Evolutionary conservation across 1,284 basidiomycete species (phyloP).

Genomic region (Kalmanozyma brasiliensis): DNA sequence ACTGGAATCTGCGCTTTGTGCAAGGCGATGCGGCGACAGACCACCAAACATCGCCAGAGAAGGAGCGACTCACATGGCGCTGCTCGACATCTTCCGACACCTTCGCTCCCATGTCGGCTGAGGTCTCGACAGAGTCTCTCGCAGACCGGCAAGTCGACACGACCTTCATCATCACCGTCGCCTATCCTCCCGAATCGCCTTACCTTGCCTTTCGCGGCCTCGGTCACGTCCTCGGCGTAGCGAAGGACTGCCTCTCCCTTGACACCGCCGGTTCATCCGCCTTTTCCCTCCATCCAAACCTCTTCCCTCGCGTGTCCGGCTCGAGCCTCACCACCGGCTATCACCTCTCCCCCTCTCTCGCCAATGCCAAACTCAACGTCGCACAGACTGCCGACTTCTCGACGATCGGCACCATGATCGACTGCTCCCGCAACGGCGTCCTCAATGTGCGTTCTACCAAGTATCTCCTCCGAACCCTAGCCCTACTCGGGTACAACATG

Average conservation of each 20-base stretch:
- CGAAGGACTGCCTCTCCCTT: constrained; percentile 25
- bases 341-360: constrained; percentile 18
- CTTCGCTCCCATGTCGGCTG: constrained; percentile 15
- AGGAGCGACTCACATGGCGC: constrained; percentile 9
- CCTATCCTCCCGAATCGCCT: constrained; percentile 26
- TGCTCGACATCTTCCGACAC: constrained; percentile 28
- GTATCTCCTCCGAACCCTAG: constrained; percentile 62
- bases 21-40: background rate
- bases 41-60: background rate
- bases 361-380: constrained; percentile 30
- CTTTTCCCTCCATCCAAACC: constrained; percentile 17
- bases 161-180: constrained; percentile 13
- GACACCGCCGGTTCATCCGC: background rate
- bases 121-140: background rate
- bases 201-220: constrained; percentile 50
- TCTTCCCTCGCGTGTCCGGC: constrained; percentile 11
- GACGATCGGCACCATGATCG: constrained; percentile 68
- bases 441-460: constrained; percentile 61
- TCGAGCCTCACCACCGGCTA: background rate
- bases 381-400: constrained; percentile 42
- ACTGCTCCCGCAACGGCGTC: constrained; percentile 69
- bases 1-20: constrained; percentile 34
- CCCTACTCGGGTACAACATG: constrained; percentile 68
- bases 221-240: constrained; percentile 47
- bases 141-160: background rate